A percentile compares a stretch with the other conserved stretches of the same genome.
phyloP scores from a whole-genome alignment of 169 alveolate species.

The Theileria sp. region DNA sequence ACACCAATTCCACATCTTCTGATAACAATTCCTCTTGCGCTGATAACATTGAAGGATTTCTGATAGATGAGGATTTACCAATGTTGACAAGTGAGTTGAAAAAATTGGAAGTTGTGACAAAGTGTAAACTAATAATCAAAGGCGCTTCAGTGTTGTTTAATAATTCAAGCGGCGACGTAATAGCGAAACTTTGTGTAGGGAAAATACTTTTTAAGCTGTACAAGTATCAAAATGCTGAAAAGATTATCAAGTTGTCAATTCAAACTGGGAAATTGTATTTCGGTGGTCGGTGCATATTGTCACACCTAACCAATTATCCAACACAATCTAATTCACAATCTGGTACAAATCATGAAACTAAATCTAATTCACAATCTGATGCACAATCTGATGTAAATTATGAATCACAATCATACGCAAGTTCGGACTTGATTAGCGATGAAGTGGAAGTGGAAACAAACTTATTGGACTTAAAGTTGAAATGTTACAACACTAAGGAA shows the following conservation, averaged over 20 bases:
- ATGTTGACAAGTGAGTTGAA: conserved; percentile 30
- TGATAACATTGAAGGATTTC: conserved; percentile 3
- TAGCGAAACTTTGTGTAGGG: conserved; percentile 46
- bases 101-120: background rate
- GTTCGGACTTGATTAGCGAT: too few species aligned
- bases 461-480: conserved; percentile 30
- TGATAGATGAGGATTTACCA: conserved; percentile 39
- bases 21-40: too few species aligned
- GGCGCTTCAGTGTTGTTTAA: conserved; percentile 62
- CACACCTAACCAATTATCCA: conserved; percentile 25
- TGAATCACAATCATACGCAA: background rate
- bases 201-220: conserved; percentile 19
- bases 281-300: conserved; percentile 48
- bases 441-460: conserved; percentile 12
- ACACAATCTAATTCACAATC: background rate
- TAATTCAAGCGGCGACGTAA: conserved; percentile 27
- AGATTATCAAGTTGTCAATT: conserved; percentile 29
- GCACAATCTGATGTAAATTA: background rate
- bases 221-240: conserved; percentile 34
- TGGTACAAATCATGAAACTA: background rate
- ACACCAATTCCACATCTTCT: background rate
- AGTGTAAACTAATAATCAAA: conserved; percentile 23
- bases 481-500: conserved; percentile 43
- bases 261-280: conserved; percentile 47
- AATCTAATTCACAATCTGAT: background rate